Base-by-base conservation (phyloP, 306 rosid species). In the Amphicarpaea edgeworthii region DNA sequence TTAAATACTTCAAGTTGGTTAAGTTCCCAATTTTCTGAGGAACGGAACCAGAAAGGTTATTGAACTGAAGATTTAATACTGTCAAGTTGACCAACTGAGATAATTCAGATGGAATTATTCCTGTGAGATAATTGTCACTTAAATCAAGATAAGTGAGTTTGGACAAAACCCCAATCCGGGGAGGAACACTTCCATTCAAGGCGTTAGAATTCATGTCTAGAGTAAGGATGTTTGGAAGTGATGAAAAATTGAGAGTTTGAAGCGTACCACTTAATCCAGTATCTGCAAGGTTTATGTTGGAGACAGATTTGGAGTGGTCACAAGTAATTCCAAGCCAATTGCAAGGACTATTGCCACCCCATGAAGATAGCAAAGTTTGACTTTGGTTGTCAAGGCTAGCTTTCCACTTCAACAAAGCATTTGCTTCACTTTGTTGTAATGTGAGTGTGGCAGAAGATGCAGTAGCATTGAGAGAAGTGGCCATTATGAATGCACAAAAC, bases 391-490 rank as follows among this genome's bases (percentile, higher is more conserved):
- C 49, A 63, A 79, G 60, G 43, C 51, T 53, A 7, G 68, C 28
- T 72, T 63, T 79, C 83, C 83, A 79, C 51, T 42, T 43, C 51
- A 53, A 20, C 40, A 79, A n/a, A 37, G 68, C 77, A 38, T 17
- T 26, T 71, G 73, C 68, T 79, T 71, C 73, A 0, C 3, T 61
- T 2, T 6, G 5, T 11, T 41, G 32, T 3, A 32, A 5, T 26
- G 28, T 0, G 54, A 45, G 6, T 11, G 50, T 15, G 3, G 55
- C 8, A 5, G 26, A 68, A 0, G 7, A 30, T 3, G 37, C 37
- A 30, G 37, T 30, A 3, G 37, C 37, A 30, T 30, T 4, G 37
- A 30, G 24, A 28, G 62, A 55, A 65, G 46, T 42, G 26, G 45
- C 6, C 37, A 30, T 30, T 3, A 5, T 30, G 37, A 30, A 28